Percentiles rank a stretch among this genome's conserved stretches.
Conservation (phyloP, 768 basidiomycete genomes). For the Russula ochroleuca region DNA sequence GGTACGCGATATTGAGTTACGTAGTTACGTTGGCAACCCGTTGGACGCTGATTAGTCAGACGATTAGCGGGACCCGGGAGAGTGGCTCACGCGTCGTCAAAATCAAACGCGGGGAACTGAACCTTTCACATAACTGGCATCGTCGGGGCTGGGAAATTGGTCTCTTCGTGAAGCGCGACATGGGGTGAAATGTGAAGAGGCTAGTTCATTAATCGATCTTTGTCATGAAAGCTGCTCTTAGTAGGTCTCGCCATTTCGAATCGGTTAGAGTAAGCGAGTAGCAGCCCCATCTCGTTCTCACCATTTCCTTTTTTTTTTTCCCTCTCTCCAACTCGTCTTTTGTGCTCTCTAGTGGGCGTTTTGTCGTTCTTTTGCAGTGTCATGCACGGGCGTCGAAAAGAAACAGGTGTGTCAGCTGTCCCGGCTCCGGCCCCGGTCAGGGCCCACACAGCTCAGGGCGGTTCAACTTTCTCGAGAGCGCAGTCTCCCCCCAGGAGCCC, state of each 20-base stretch:
- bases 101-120: background rate
- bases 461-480: background rate
- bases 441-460: background rate
- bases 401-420: background rate
- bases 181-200: slow-evolving; percentile 1
- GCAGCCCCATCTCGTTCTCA: background rate
- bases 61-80: background rate
- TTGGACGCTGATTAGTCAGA: background rate
- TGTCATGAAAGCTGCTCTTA: background rate
- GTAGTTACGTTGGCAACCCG: slow-evolving; percentile 14
- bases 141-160: background rate
- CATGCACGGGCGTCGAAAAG: slow-evolving; percentile 1
- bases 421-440: background rate
- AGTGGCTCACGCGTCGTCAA: slow-evolving; percentile 9
- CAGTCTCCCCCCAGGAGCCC: slow-evolving; percentile 3
- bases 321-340: background rate
- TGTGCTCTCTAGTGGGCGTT: background rate
- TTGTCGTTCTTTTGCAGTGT: background rate
- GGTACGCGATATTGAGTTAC: slow-evolving; percentile 13
- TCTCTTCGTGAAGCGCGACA: background rate
- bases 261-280: slow-evolving; percentile 14
- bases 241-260: background rate
- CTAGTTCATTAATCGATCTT: background rate
- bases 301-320: background rate
- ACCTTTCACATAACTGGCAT: background rate